phyloP scores from a whole-genome alignment of 441 rosid genomes.

The Eruca vesicaria region DNA sequence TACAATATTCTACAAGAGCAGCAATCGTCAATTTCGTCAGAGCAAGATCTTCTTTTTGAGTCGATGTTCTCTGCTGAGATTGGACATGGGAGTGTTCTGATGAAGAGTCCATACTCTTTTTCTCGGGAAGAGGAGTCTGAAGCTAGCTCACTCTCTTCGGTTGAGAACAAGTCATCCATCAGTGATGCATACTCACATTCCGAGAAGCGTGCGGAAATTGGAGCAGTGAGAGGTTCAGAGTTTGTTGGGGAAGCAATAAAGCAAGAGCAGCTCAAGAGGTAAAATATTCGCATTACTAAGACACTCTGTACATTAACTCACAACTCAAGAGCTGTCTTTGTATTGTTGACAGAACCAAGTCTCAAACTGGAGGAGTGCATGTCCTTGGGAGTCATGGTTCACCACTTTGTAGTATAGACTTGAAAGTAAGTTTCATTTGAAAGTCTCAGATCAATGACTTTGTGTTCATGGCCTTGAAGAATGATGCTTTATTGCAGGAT shows the following conservation, averaged over 20 bases:
- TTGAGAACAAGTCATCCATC: constrained; percentile 62
- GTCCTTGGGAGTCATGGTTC: constrained; percentile 60
- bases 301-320: not conserved
- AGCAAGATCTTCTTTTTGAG: constrained; percentile 89
- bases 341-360: constrained; percentile 57
- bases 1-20: constrained; percentile 89
- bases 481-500: constrained; percentile 45
- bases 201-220: constrained; percentile 40
- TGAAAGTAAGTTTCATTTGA: constrained; percentile 57
- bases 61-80: constrained; percentile 98
- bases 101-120: constrained; percentile 76
- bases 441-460: not conserved
- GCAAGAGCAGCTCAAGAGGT: constrained; percentile 70
- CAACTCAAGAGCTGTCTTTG: not conserved
- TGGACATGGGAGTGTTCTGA: constrained; percentile 97
- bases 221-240: constrained; percentile 44
- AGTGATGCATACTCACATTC: constrained; percentile 71
- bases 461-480: not conserved
- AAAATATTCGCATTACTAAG: not conserved
- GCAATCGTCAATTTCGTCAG: constrained; percentile 84
- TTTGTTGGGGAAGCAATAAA: constrained; percentile 48
- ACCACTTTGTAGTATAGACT: constrained; percentile 62
- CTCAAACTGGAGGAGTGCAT: constrained; percentile 57
- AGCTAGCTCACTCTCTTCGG: constrained; percentile 84
- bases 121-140: constrained; percentile 98